Evolutionary conservation across 768 basidiomycete genomes (phyloP).

Genomic region (Kwoniella sp.): DNA sequence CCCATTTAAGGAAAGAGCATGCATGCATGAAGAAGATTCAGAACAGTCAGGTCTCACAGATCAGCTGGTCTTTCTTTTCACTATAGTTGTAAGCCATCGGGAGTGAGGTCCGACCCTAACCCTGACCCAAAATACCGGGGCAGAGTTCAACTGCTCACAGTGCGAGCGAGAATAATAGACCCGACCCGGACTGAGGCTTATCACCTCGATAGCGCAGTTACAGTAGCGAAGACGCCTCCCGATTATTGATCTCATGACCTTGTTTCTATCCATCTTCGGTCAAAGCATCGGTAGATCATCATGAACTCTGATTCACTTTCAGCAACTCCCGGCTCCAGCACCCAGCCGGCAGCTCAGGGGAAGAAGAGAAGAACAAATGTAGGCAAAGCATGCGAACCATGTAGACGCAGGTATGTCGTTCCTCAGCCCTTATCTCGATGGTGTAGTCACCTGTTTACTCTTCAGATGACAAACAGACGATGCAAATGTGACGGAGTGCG

Average conservation of each 20-base stretch:
- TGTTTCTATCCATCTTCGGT: too few species aligned
- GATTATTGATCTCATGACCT: too few species aligned
- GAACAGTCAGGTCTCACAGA: too few species aligned
- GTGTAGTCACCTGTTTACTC: neutral
- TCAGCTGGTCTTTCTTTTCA: neutral
- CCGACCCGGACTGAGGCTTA: neutral
- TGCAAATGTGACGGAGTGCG: conserved; percentile 48
- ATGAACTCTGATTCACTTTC: neutral
- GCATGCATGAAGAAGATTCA: too few species aligned
- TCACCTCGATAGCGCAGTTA: neutral
- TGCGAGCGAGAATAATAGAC: too few species aligned
- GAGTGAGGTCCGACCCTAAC: too few species aligned
- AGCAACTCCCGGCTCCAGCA: neutral
- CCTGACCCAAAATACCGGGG: conserved; percentile 1
- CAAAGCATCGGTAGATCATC: too few species aligned
- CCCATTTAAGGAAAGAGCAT: neutral
- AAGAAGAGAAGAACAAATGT: conserved; percentile 39
- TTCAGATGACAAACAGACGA: conserved; percentile 22
- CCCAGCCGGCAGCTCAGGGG: neutral
- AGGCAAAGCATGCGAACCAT: conserved; percentile 41
- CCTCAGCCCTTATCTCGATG: neutral
- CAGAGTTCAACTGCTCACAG: neutral
- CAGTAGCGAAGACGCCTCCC: too few species aligned
- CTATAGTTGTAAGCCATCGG: too few species aligned
- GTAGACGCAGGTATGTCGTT: conserved; percentile 35